phyloP scores from a whole-genome alignment of 805 yeast species.

The Yamadazyma paraphyllophila region DNA sequence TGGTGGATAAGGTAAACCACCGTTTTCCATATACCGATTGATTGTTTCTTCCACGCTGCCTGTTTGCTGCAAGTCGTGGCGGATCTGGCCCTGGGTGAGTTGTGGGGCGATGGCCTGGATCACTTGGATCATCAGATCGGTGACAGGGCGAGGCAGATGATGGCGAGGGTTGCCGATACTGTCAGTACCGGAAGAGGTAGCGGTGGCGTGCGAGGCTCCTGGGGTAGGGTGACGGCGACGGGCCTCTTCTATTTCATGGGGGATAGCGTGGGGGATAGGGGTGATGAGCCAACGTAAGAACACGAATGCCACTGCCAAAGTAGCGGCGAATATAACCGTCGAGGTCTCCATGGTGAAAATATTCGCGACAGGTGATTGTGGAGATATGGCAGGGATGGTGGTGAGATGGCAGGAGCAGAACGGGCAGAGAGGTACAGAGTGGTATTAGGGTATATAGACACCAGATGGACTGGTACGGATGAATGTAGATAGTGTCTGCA shows the following conservation, averaged over 20 bases:
- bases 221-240: conserved; percentile 6
- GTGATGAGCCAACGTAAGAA: conserved; percentile 65
- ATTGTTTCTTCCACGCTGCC: conserved; percentile 83
- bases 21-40: conserved; percentile 62
- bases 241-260: conserved; percentile 15
- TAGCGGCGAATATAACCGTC: conserved; percentile 47
- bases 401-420: no score
- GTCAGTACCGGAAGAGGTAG: neutral
- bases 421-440: neutral
- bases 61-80: conserved; percentile 67
- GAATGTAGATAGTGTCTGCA: no score
- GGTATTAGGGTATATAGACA: no score
- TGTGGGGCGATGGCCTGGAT: conserved; percentile 83
- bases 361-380: neutral
- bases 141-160: conserved; percentile 44
- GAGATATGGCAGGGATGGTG: neutral
- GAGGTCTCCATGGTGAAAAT: conserved; percentile 48
- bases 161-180: neutral
- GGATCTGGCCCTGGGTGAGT: conserved; percentile 65
- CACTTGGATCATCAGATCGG: conserved; percentile 75
- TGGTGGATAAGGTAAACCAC: conserved; percentile 59
- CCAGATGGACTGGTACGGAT: no score
- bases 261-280: conserved; percentile 48
- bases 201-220: neutral
- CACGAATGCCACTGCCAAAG: conserved; percentile 52